Evolutionary conservation across 2,329 filamentous ascomycete genomes (phyloP), one percentile per base, ranked within the genome.

Genomic region (Metarhizium robertsii): DNA sequence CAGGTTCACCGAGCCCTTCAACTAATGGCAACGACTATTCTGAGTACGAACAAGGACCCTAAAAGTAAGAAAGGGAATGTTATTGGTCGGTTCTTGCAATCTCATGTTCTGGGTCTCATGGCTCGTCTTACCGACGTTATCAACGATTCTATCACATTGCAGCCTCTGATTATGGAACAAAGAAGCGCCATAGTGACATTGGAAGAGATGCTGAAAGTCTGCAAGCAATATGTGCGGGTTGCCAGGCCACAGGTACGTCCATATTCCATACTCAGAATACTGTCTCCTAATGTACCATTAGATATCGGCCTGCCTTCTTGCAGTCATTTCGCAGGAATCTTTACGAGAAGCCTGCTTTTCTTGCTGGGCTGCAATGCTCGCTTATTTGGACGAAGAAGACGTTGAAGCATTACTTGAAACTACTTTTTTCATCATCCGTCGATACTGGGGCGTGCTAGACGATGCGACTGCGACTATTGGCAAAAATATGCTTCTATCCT

Each of bases 231-330:
- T 64, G 83, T 92, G 36, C 86, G 84, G 58, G 84, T 87, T 62
- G 94, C 90, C 52, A 77, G 96, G 45, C 92, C 94, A 25, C 92
- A 96, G 75, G 88, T 90, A 30, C 14, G 38, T 29, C 6, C 42
- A 10, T 14, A 1, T 10, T 50, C 6, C 43, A 8, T 6, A 14
- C 16, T 16, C 20, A 20, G 13, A 8, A 48, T 30, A 34, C 42
- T 16, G 36, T 29, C 56, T n/a, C 58, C 50, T 59, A 18, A 51
- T 11, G 13, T 7, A 20, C 14, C 11, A 42, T 55, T 64, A 92
- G 85, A 92, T 97, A 55, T 90, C 90, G 61, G 91, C 92, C n/a
- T 96, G 90, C 66, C 76, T 99, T 13, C 84, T 95, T 59, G 91
- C 90, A 25, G 91, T 91, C 0, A 80, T 97, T 57, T 79, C 87